Percentiles rank a stretch among this genome's conserved stretches.
These are phyloP conservation scores for Kwoniella europaea DNA, from an alignment of 768 basidiomycete species.

Conservation along the genomic window DNA sequence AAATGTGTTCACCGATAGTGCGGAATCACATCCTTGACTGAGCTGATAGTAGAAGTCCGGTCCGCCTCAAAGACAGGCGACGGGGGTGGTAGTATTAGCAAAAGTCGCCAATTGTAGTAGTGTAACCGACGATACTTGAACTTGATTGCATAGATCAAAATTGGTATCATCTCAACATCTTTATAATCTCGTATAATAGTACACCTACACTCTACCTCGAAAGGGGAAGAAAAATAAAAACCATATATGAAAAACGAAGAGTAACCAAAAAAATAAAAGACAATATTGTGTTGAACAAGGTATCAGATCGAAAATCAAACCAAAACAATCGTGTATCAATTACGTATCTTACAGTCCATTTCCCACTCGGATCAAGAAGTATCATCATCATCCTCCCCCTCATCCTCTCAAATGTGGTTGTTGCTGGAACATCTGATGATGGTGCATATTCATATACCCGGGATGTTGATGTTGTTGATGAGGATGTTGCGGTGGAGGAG, in stretches of 20 bases:
- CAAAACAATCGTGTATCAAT: not conserved
- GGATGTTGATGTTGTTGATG: constrained; percentile 22
- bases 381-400: not conserved
- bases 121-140: not conserved
- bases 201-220: not conserved
- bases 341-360: not conserved
- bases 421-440: constrained; percentile 36
- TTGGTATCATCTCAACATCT: constrained; percentile 15
- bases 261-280: not conserved
- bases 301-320: not conserved
- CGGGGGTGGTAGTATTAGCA: not conserved
- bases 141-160: not conserved
- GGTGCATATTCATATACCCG: constrained; percentile 27
- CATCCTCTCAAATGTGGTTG: constrained; percentile 22
- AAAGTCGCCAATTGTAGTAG: not conserved
- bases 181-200: not conserved
- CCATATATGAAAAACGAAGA: constrained; percentile 1
- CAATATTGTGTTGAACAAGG: too few species aligned
- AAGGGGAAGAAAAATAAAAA: not conserved
- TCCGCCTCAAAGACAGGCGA: too few species aligned
- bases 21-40: too few species aligned
- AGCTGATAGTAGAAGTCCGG: too few species aligned
- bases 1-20: too few species aligned
- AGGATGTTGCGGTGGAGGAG: constrained; percentile 21
- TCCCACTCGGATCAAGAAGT: not conserved